Evolutionary conservation across 441 rosid species (phyloP).

Genomic region (Manihot esculenta): DNA sequence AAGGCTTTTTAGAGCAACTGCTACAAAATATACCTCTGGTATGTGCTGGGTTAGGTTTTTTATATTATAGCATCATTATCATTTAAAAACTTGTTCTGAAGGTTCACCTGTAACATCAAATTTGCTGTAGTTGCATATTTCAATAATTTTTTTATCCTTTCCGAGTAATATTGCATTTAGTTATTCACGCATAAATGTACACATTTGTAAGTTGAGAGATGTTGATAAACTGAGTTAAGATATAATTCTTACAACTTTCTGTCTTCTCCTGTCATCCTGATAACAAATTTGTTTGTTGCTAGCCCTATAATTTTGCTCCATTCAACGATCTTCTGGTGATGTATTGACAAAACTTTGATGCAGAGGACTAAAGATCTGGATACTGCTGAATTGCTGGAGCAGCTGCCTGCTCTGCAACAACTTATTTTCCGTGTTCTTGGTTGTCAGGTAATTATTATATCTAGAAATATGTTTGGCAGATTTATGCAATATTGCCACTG

Average conservation of each 20-base stretch:
- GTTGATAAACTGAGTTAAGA: not conserved
- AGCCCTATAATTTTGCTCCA: not conserved
- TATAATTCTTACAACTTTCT: not conserved
- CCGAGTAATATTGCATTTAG: not conserved
- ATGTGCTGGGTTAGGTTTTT: not conserved
- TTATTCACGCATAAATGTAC: not conserved
- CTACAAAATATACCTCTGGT: not conserved
- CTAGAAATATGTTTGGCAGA: conserved; percentile 8
- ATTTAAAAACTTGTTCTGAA: not conserved
- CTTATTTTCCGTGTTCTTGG: conserved; percentile 91
- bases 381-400: conserved; percentile 79
- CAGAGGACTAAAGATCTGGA: conserved; percentile 94
- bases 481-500: conserved; percentile 3
- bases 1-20: not conserved
- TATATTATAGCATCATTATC: not conserved
- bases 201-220: not conserved
- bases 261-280: not conserved
- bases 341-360: conserved; percentile 19
- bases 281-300: conserved; percentile 6
- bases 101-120: not conserved
- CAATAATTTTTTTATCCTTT: not conserved
- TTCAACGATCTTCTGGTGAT: conserved; percentile 5
- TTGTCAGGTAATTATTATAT: conserved; percentile 65
- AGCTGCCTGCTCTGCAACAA: conserved; percentile 87
- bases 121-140: not conserved